Conservation (phyloP, 441 rosid genomes). For the Euphorbia corollata region DNA sequence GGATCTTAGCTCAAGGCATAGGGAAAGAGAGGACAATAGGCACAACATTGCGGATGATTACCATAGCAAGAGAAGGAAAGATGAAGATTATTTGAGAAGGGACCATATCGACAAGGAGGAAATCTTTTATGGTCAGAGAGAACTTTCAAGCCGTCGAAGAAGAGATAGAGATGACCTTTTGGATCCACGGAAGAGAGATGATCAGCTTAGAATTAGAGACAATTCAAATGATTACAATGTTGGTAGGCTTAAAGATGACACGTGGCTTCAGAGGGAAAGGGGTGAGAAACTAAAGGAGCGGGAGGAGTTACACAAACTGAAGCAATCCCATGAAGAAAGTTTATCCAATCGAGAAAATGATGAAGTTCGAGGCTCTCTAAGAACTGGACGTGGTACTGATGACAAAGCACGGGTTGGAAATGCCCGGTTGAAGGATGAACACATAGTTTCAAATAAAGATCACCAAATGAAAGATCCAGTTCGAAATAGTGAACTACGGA, state of each 20-base stretch:
- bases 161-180: slow-evolving; percentile 68
- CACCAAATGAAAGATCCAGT: slow-evolving; percentile 50
- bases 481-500: slow-evolving; percentile 59
- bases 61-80: slow-evolving; percentile 69
- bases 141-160: slow-evolving; percentile 52
- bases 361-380: slow-evolving; percentile 45
- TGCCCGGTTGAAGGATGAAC: slow-evolving; percentile 53
- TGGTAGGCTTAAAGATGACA: slow-evolving; percentile 73
- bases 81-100: slow-evolving; percentile 62
- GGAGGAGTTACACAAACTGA: slow-evolving; percentile 56
- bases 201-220: slow-evolving; percentile 71
- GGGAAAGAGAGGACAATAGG: slow-evolving; percentile 58
- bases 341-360: slow-evolving; percentile 58
- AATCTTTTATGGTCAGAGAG: slow-evolving; percentile 51
- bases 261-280: slow-evolving; percentile 63
- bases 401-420: slow-evolving; percentile 57
- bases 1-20: slow-evolving; percentile 42
- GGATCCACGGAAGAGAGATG: slow-evolving; percentile 72
- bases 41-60: slow-evolving; percentile 55
- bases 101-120: slow-evolving; percentile 62
- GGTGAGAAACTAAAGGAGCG: slow-evolving; percentile 65
- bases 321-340: slow-evolving; percentile 44
- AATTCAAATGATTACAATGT: slow-evolving; percentile 58
- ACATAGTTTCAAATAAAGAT: slow-evolving; percentile 63
- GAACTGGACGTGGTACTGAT: slow-evolving; percentile 62